Evolutionary conservation across 495 filamentous ascomycete genomes (phyloP).

Genomic region (Penicillium riverlandense): DNA sequence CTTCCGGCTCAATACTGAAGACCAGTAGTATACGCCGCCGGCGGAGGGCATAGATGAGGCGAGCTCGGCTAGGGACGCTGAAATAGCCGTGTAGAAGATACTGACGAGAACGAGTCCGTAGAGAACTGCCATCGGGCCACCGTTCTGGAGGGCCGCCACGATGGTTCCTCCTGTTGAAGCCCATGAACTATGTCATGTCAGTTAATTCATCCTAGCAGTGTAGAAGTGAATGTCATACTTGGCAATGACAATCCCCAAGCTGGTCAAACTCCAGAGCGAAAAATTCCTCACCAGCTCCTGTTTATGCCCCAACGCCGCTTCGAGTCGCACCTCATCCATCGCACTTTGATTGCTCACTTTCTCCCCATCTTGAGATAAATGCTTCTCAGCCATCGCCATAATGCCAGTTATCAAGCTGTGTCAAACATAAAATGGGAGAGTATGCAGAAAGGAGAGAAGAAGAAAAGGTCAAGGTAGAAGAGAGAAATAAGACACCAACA

Average conservation of each 20-base stretch:
- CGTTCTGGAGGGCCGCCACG: conserved; percentile 36
- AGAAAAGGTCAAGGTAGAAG: neutral
- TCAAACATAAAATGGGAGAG: neutral
- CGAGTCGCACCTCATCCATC: conserved; percentile 33
- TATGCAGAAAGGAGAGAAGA: neutral
- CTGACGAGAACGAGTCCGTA: conserved; percentile 37
- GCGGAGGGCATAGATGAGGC: conserved; percentile 73
- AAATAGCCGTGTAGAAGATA: conserved; percentile 36
- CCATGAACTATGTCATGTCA: conserved; percentile 26
- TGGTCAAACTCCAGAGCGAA: conserved; percentile 35
- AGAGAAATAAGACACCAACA: neutral
- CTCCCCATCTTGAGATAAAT: conserved; percentile 2
- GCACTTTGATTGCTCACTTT: conserved; percentile 10
- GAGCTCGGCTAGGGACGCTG: conserved; percentile 50
- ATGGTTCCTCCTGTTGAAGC: conserved; percentile 38
- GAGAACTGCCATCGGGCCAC: conserved; percentile 35
- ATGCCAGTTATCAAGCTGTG: neutral
- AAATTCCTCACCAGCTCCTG: conserved; percentile 35
- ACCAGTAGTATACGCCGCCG: conserved; percentile 82
- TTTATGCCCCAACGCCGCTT: conserved; percentile 37
- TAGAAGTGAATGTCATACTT: conserved; percentile 24
- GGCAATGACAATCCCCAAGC: conserved; percentile 39
- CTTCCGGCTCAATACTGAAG: conserved; percentile 57
- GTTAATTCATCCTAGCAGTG: neutral
- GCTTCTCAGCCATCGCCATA: conserved; percentile 6